phyloP scores from a whole-genome alignment of 1,284 basidiomycete species.

The Leccinum insigne region DNA sequence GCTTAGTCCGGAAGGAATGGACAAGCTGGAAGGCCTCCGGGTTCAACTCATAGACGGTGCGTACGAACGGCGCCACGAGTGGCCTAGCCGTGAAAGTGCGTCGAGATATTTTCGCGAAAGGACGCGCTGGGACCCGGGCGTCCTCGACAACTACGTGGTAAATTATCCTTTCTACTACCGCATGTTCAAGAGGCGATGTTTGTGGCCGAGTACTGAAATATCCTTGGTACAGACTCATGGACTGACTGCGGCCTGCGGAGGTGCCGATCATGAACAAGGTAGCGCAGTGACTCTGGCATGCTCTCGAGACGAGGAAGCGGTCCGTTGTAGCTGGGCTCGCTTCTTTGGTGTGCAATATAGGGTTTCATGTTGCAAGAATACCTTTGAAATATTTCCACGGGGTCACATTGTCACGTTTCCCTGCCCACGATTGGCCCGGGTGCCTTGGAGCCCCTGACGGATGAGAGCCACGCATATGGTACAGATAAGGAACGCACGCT shows the following conservation, averaged over 20 bases:
- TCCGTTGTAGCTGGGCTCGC: neutral
- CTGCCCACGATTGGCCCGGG: too few species aligned
- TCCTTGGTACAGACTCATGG: slow-evolving; percentile 41
- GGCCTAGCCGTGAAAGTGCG: slow-evolving; percentile 46
- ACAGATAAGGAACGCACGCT: too few species aligned
- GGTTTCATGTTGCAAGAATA: too few species aligned
- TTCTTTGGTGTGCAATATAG: too few species aligned
- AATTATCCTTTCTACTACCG: slow-evolving; percentile 15
- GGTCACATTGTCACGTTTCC: too few species aligned
- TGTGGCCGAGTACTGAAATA: neutral
- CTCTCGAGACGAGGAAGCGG: slow-evolving; percentile 56
- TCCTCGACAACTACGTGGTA: slow-evolving; percentile 51
- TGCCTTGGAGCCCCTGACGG: too few species aligned
- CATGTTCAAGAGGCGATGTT: neutral
- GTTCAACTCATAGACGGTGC: slow-evolving; percentile 43
- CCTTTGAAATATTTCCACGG: too few species aligned
- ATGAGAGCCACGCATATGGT: too few species aligned
- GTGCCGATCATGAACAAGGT: slow-evolving; percentile 29
- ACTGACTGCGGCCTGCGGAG: slow-evolving; percentile 37
- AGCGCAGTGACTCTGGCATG: slow-evolving; percentile 50
- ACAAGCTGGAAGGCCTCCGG: slow-evolving; percentile 41
- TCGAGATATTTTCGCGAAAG: slow-evolving; percentile 34
- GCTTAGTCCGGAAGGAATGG: slow-evolving; percentile 46
- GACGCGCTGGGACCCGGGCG: slow-evolving; percentile 48
- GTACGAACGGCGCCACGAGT: slow-evolving; percentile 45